These are phyloP conservation scores for Lyophyllum decastes DNA, from an alignment of 768 basidiomycete genomes.

Conservation along the genomic window DNA sequence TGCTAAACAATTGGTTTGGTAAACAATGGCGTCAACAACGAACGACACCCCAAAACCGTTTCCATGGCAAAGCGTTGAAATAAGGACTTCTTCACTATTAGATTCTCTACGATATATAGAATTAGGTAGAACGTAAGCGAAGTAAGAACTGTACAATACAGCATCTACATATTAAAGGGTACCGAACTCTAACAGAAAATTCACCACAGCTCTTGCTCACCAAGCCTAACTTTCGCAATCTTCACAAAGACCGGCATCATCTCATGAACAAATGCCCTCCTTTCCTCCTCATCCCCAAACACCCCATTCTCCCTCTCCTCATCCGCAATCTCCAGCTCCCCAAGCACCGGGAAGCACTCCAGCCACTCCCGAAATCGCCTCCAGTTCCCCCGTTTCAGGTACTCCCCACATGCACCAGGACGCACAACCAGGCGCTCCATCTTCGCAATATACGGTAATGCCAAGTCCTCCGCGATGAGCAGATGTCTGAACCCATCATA, in stretches of 20 bases:
- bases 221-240: neutral
- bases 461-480: neutral
- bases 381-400: no score
- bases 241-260: slow-evolving; percentile 2
- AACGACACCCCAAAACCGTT: no score
- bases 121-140: no score
- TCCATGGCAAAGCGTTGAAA: no score
- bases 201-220: neutral
- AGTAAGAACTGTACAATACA: no score
- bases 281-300: slow-evolving; percentile 1
- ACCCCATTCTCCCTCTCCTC: neutral
- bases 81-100: no score
- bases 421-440: no score
- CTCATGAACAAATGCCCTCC: slow-evolving; percentile 3
- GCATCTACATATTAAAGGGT: no score
- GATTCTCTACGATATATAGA: no score
- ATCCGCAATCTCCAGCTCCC: neutral
- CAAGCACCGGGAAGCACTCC: neutral
- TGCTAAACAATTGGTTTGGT: neutral
- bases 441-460: neutral
- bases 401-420: no score
- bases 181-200: no score
- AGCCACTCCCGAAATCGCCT: neutral
- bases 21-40: neutral
- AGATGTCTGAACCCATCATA: neutral